Evolutionary conservation across 805 yeast genomes (phyloP), one percentile per base, ranked within the genome.

Genomic region (Candida ortonii): DNA sequence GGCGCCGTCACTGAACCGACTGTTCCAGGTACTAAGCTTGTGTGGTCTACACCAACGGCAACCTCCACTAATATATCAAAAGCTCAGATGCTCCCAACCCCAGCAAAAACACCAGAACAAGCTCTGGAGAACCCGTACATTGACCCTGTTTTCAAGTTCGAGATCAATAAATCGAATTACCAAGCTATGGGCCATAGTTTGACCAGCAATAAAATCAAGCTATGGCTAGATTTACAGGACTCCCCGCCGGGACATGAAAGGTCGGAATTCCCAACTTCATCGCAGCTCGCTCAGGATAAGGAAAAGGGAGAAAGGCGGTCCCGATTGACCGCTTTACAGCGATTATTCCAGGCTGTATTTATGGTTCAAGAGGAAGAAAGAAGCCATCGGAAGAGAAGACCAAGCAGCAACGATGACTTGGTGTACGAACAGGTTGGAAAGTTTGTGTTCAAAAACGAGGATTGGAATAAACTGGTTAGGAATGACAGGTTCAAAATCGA

Each of bases 221-320:
- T 52, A 16, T 57, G 64, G 62, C 39, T 45, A 9, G 57, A 52
- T 11, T 28, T 57, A 24, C 55, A 56, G 27, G 56, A 50, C 34
- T 52, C 59, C 2, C 84, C 83, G 2, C 78, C 78, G 0, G 83
- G 83, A 1, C 76, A 69, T 54, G 78, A 74, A 43, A 55, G 76
- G 24, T 62, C 77, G 16, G 84, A 76, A 33, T 77, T 80, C 43
- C 82, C 84, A 0, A 60, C 58, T 5, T 72, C 82, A 0, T 83
- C 75, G 40, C 76, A 78, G 44, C 52, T 60, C 9, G 47, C 33
- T 2, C 57, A 50, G 26, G 76, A 68, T 37, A 65, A 63, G 43
- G 27, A 29, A 13, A 44, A 34, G 16, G 47, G 56, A 10, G 27
- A 37, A 18, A 36, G 43, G 16, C 31, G 68, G 13, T 53, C 67